Evolutionary conservation across 257 asterid genomes (phyloP).

Genomic region (Lycium ferocissimum): DNA sequence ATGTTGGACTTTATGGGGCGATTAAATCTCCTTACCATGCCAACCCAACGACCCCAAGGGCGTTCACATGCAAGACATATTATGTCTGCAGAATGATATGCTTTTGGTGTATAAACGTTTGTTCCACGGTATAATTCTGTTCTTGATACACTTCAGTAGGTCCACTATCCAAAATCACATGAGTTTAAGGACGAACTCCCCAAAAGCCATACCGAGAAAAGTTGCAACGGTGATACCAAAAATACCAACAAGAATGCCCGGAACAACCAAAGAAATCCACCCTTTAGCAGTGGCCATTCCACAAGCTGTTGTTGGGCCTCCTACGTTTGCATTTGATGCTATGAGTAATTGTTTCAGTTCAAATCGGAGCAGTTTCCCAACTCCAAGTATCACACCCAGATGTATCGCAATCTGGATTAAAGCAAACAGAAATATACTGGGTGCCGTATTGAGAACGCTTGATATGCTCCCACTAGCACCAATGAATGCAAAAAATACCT

Average conservation of each 20-base stretch:
- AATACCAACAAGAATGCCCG: conserved; percentile 92
- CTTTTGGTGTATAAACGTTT: not conserved
- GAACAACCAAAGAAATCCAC: conserved; percentile 80
- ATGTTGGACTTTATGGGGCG: not conserved
- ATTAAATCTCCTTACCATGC: not conserved
- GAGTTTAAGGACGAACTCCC: conserved; percentile 62
- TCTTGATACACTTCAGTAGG: not conserved
- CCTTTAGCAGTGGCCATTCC: conserved; percentile 99
- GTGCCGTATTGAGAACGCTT: conserved; percentile 73
- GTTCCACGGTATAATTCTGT: not conserved
- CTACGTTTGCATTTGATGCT: conserved; percentile 97
- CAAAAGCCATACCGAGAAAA: conserved; percentile 86
- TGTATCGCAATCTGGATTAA: conserved; percentile 77
- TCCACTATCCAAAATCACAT: conserved; percentile 49
- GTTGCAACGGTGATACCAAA: conserved; percentile 88
- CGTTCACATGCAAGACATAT: not conserved
- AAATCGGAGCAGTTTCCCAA: conserved; percentile 71
- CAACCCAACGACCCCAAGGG: not conserved
- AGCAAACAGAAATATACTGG: conserved; percentile 78
- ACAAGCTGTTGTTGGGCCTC: conserved; percentile 95
- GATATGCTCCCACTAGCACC: conserved; percentile 88
- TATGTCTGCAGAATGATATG: not conserved
- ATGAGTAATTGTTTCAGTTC: conserved; percentile 77
- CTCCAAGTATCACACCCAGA: conserved; percentile 75
- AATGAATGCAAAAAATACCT: conserved; percentile 80